phyloP scores from a whole-genome alignment of 441 rosid species.

The Bocquillonia castaneifolia region DNA sequence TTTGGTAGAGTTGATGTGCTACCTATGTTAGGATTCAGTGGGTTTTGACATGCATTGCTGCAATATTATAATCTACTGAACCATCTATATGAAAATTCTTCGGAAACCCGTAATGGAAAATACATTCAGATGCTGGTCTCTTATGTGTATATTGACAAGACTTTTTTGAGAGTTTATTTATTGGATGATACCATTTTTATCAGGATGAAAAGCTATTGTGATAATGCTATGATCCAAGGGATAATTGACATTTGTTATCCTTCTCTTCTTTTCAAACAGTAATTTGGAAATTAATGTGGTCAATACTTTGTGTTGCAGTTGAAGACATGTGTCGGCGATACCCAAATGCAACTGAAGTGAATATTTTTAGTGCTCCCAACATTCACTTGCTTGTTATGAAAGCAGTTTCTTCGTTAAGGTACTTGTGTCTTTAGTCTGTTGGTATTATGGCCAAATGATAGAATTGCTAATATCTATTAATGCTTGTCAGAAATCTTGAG shows the following conservation, averaged over 20 bases:
- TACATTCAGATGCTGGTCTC: too few species aligned
- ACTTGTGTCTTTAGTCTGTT: slow-evolving; percentile 10
- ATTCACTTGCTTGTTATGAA: slow-evolving; percentile 62
- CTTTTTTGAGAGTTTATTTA: neutral
- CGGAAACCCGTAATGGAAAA: too few species aligned
- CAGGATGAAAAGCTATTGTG: neutral
- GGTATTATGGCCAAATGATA: slow-evolving; percentile 14
- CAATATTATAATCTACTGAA: neutral
- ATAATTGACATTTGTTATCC: neutral
- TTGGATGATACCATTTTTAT: neutral
- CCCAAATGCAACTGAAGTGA: slow-evolving; percentile 90
- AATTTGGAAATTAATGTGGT: slow-evolving; percentile 11
- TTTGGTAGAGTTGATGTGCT: neutral
- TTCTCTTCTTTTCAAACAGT: neutral
- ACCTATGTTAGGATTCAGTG: neutral
- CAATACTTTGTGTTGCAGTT: slow-evolving; percentile 40
- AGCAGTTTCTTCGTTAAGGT: slow-evolving; percentile 74
- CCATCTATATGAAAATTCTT: neutral
- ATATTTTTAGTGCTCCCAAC: slow-evolving; percentile 55
- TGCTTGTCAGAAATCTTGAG: slow-evolving; percentile 68
- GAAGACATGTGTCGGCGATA: slow-evolving; percentile 85
- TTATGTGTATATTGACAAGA: neutral
- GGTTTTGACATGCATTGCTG: neutral
- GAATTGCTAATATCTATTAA: slow-evolving; percentile 19
- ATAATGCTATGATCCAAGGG: neutral